These are phyloP conservation scores for Ganoderma meredithae DNA, from an alignment of 1,284 basidiomycete species.

Conservation along the genomic window DNA sequence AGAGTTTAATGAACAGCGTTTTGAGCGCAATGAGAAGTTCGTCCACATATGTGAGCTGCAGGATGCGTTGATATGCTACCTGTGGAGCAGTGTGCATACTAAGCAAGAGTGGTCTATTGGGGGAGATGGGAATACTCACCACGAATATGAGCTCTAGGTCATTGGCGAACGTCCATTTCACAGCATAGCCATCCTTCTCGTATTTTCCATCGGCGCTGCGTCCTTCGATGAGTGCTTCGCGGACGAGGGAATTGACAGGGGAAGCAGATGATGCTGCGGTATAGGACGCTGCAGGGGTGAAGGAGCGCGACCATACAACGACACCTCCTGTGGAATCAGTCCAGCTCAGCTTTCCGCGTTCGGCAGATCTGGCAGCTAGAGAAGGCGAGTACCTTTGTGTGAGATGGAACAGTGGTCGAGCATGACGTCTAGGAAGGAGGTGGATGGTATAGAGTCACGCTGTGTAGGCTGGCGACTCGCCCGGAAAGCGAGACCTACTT, in stretches of 20 bases:
- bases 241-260: slow-evolving; percentile 90
- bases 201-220: slow-evolving; percentile 80
- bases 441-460: background rate
- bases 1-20: slow-evolving; percentile 85
- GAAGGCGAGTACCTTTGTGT: slow-evolving; percentile 71
- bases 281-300: slow-evolving; percentile 83
- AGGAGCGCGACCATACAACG: slow-evolving; percentile 92
- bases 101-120: background rate
- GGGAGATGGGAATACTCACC: slow-evolving; percentile 54
- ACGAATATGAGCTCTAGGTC: slow-evolving; percentile 95
- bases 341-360: slow-evolving; percentile 6
- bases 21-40: slow-evolving; percentile 85
- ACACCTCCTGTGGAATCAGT: slow-evolving; percentile 72
- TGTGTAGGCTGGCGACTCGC: background rate
- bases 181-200: slow-evolving; percentile 91
- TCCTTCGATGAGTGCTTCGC: slow-evolving; percentile 90
- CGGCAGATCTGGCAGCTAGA: background rate
- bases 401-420: slow-evolving; percentile 91
- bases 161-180: slow-evolving; percentile 93
- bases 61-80: slow-evolving; percentile 97
- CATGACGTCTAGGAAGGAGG: slow-evolving; percentile 52
- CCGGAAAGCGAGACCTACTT: background rate
- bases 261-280: slow-evolving; percentile 81
- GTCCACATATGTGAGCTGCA: slow-evolving; percentile 95
- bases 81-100: slow-evolving; percentile 40